Conservation (phyloP, 192 early-diverging fungal species). For the Rhizophlyctis rosea region DNA sequence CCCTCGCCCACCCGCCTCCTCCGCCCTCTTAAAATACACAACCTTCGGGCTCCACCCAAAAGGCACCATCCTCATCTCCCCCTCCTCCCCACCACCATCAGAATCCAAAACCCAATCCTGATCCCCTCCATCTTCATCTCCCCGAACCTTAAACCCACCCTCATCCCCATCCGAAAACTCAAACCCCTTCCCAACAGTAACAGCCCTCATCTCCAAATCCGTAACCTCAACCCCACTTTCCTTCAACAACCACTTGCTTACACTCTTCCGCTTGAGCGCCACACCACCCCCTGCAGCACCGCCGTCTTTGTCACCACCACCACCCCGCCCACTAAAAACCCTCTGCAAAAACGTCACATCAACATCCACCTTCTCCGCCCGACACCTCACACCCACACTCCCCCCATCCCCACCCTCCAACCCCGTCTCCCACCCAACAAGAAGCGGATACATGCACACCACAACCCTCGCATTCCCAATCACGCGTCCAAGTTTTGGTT, state of each 20-base stretch:
- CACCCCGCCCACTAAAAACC: background rate
- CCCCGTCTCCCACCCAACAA: constrained; percentile 41
- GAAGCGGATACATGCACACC: constrained; percentile 37
- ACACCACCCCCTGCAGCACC: background rate
- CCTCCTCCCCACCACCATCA: constrained; percentile 12
- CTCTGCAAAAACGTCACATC: constrained; percentile 41
- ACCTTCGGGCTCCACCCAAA: constrained; percentile 61
- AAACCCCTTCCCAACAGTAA: constrained; percentile 24
- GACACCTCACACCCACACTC: constrained; percentile 44
- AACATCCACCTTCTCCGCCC: constrained; percentile 42
- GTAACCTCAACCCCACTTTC: constrained; percentile 33
- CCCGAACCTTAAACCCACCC: background rate
- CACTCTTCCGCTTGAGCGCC: constrained; percentile 24
- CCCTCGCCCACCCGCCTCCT: background rate
- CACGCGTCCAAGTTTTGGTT: constrained; percentile 46
- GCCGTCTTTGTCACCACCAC: background rate
- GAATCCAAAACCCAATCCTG: constrained; percentile 20
- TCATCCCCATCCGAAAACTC: background rate
- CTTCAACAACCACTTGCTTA: constrained; percentile 33
- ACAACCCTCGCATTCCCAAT: constrained; percentile 37
- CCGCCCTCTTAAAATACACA: constrained; percentile 37
- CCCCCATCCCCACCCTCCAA: constrained; percentile 30
- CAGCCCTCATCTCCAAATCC: constrained; percentile 44
- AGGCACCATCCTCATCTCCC: constrained; percentile 42
- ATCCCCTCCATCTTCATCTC: constrained; percentile 1